phyloP scores from a whole-genome alignment of 345 rosid species.

The Pistacia integerrima region DNA sequence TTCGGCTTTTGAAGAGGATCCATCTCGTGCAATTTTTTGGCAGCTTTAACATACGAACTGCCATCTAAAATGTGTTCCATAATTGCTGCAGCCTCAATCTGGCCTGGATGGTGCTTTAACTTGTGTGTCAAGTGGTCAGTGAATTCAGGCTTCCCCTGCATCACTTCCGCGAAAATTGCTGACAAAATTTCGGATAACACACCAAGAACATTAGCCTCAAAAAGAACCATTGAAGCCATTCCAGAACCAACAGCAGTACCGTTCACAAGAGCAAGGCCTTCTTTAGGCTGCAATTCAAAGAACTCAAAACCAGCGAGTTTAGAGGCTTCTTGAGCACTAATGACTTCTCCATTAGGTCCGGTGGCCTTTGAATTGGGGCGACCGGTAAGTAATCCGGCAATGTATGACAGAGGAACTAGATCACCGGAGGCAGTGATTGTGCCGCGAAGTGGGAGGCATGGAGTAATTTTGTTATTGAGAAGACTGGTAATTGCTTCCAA shows the following conservation, averaged over 20 bases:
- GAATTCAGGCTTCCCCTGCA: slow-evolving; percentile 56
- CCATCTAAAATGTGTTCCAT: slow-evolving; percentile 58
- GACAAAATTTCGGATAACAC: slow-evolving; percentile 46
- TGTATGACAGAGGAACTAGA: slow-evolving; percentile 72
- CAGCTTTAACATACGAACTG: slow-evolving; percentile 43
- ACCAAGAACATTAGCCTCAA: slow-evolving; percentile 41
- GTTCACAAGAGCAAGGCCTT: slow-evolving; percentile 70
- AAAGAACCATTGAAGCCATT: slow-evolving; percentile 58
- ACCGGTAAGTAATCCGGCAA: slow-evolving; percentile 64
- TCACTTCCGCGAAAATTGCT: slow-evolving; percentile 54
- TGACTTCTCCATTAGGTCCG: slow-evolving; percentile 60
- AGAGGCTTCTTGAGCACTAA: slow-evolving; percentile 54
- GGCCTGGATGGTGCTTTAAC: slow-evolving; percentile 63
- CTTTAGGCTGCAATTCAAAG: slow-evolving; percentile 70
- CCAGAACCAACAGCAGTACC: slow-evolving; percentile 77
- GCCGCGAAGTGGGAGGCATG: slow-evolving; percentile 76
- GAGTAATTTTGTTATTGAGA: slow-evolving; percentile 66
- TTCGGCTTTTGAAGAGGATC: slow-evolving; percentile 58
- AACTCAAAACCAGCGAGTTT: slow-evolving; percentile 41
- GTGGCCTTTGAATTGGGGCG: slow-evolving; percentile 58
- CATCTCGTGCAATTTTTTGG: slow-evolving; percentile 45
- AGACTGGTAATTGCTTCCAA: slow-evolving; percentile 67
- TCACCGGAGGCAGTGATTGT: slow-evolving; percentile 74
- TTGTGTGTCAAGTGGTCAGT: slow-evolving; percentile 60
- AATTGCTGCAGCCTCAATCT: slow-evolving; percentile 63